Evolutionary conservation across 2,329 filamentous ascomycete genomes (phyloP).

Genomic region (Tolypocladium inflatum): DNA sequence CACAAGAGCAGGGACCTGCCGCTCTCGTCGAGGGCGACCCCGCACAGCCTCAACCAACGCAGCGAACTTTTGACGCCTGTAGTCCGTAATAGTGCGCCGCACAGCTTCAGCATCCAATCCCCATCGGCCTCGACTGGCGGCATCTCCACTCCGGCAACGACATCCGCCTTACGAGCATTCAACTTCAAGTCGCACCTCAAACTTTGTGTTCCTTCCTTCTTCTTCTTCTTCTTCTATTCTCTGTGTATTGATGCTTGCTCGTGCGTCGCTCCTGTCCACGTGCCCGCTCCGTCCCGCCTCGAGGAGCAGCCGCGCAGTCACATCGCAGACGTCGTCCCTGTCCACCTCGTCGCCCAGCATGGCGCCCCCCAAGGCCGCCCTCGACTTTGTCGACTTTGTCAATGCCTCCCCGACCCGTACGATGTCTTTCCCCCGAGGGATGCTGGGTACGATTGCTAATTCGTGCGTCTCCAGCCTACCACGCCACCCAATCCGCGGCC

Average conservation of each 20-base stretch:
- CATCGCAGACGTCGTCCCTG: conserved; percentile 7
- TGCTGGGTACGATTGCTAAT: not conserved
- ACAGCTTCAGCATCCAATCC: not conserved
- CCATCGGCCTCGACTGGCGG: not conserved
- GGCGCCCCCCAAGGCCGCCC: conserved; percentile 48
- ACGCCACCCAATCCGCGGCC: conserved; percentile 76
- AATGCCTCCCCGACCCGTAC: conserved; percentile 89
- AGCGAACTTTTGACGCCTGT: not conserved
- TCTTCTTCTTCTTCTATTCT: not conserved
- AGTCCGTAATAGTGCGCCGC: no score
- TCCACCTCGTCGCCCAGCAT: conserved; percentile 29
- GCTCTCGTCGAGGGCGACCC: not conserved
- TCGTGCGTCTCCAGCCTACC: conserved; percentile 60
- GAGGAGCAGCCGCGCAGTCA: not conserved
- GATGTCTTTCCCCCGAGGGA: conserved; percentile 13
- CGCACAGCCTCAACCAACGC: not conserved
- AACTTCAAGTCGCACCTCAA: not conserved
- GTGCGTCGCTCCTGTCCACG: not conserved
- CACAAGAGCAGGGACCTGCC: not conserved
- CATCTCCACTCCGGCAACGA: not conserved
- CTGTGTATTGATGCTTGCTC: not conserved
- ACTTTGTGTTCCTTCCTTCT: not conserved
- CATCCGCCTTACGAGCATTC: not conserved
- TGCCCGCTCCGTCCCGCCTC: not conserved
- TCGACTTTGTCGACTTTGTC: conserved; percentile 87